Conservation (phyloP, 768 basidiomycete species). For the Lentinula guzmanii region DNA sequence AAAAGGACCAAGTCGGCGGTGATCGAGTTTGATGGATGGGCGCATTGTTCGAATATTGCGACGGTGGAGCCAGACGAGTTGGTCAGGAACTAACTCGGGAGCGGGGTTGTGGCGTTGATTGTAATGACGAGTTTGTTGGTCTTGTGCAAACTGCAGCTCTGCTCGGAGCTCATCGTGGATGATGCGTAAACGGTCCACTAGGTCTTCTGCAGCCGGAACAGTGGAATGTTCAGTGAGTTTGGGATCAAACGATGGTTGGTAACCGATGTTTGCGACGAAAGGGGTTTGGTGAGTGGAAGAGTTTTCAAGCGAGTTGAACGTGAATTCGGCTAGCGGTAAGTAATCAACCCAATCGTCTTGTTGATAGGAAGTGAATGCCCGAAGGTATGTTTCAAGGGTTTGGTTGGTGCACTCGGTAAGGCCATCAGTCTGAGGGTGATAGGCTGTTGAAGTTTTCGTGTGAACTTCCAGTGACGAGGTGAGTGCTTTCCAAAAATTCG, state of each 20-base stretch:
- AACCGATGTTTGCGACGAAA: conserved; percentile 27
- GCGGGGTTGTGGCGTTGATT: not conserved
- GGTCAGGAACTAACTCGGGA: conserved; percentile 6
- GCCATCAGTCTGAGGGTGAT: conserved; percentile 38
- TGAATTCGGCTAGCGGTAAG: conserved; percentile 34
- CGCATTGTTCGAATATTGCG: conserved; percentile 17
- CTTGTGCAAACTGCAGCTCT: conserved; percentile 12
- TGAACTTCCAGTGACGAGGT: conserved; percentile 6
- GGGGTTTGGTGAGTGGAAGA: conserved; percentile 27
- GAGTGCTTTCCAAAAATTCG: conserved; percentile 21
- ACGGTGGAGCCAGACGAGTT: conserved; percentile 12
- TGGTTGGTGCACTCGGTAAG: conserved; percentile 31
- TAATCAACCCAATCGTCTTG: conserved; percentile 38
- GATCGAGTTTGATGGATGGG: conserved; percentile 20
- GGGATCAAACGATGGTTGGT: no score
- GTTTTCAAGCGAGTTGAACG: conserved; percentile 30
- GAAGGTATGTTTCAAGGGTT: conserved; percentile 28
- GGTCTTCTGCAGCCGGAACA: not conserved
- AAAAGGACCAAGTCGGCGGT: conserved; percentile 13
- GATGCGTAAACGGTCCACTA: conserved; percentile 3
- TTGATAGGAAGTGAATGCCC: conserved; percentile 25
- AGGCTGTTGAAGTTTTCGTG: conserved; percentile 26
- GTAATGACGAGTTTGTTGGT: conserved; percentile 2
- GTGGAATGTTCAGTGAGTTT: no score
- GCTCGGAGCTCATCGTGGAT: conserved; percentile 12